Percentiles rank a stretch among this genome's conserved stretches.
Evolutionary conservation across 306 rosid genomes (phyloP).

Genomic region (Quercus wislizeni): DNA sequence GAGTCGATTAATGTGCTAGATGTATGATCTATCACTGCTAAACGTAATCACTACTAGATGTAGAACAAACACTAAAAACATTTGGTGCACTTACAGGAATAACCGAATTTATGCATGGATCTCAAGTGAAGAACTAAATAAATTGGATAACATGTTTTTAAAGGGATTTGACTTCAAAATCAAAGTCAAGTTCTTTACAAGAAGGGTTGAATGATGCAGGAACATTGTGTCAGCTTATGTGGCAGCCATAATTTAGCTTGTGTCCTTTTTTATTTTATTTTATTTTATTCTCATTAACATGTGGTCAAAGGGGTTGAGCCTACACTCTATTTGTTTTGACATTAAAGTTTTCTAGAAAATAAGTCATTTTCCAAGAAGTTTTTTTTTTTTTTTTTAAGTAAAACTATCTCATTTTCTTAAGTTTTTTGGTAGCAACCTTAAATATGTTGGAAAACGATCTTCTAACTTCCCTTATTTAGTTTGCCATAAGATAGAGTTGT

Average conservation of each 20-base stretch:
- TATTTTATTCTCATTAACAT: too few species aligned
- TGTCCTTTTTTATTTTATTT: too few species aligned
- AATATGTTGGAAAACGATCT: too few species aligned
- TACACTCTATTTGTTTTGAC: too few species aligned
- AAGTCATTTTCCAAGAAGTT: too few species aligned
- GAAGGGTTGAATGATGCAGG: neutral
- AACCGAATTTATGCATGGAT: neutral
- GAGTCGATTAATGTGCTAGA: neutral
- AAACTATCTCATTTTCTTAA: too few species aligned
- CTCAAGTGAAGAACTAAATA: neutral
- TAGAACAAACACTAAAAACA: neutral
- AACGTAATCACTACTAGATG: too few species aligned
- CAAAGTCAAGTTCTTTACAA: neutral
- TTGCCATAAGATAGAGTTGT: too few species aligned
- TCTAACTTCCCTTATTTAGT: too few species aligned
- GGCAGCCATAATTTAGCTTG: neutral
- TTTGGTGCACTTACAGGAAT: neutral
- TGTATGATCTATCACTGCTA: neutral
- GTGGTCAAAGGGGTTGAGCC: neutral
- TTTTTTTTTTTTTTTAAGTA: too few species aligned
- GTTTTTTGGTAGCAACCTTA: too few species aligned
- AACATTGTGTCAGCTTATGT: neutral
- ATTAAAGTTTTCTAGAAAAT: too few species aligned
- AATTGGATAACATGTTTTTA: neutral
- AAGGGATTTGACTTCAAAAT: neutral